Conservation (phyloP, 192 early-diverging fungal species). For the Entomortierella parvispora region DNA sequence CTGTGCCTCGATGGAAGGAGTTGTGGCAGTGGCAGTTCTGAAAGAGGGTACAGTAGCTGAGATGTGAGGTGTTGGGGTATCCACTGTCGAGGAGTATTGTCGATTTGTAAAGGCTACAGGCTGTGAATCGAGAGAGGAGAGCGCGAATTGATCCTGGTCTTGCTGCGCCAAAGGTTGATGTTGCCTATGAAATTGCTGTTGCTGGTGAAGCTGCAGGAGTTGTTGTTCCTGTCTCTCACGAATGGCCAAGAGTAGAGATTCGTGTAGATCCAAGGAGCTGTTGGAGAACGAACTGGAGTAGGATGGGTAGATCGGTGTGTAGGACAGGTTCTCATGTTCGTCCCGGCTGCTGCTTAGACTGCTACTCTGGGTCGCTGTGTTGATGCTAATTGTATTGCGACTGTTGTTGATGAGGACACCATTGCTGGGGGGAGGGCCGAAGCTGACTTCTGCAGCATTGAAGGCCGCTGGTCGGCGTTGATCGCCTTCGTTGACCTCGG, state of each 20-base stretch:
- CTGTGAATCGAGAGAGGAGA: too few species aligned
- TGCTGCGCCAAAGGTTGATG: slow-evolving; percentile 10
- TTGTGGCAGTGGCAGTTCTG: too few species aligned
- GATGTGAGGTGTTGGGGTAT: neutral
- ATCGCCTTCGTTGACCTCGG: too few species aligned
- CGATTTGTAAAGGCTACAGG: too few species aligned
- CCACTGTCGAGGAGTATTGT: neutral
- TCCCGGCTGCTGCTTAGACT: slow-evolving; percentile 44
- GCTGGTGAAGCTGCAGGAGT: slow-evolving; percentile 7
- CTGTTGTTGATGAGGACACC: neutral
- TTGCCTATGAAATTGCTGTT: slow-evolving; percentile 17
- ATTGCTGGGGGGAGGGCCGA: too few species aligned
- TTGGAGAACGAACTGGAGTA: slow-evolving; percentile 49
- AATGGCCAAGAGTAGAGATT: slow-evolving; percentile 26
- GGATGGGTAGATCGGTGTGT: slow-evolving; percentile 44
- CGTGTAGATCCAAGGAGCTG: slow-evolving; percentile 40
- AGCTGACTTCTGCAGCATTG: too few species aligned
- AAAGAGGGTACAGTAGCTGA: too few species aligned
- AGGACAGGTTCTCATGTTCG: slow-evolving; percentile 26
- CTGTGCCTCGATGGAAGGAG: too few species aligned
- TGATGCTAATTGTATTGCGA: neutral
- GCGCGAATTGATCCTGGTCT: neutral
- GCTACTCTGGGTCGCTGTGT: slow-evolving; percentile 11
- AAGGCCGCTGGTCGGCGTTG: too few species aligned
- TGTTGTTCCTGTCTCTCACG: slow-evolving; percentile 35